These are phyloP conservation scores for Globisporangium sylvaticum DNA, from an alignment of 352 stramenopile species.

Conservation along the genomic window DNA sequence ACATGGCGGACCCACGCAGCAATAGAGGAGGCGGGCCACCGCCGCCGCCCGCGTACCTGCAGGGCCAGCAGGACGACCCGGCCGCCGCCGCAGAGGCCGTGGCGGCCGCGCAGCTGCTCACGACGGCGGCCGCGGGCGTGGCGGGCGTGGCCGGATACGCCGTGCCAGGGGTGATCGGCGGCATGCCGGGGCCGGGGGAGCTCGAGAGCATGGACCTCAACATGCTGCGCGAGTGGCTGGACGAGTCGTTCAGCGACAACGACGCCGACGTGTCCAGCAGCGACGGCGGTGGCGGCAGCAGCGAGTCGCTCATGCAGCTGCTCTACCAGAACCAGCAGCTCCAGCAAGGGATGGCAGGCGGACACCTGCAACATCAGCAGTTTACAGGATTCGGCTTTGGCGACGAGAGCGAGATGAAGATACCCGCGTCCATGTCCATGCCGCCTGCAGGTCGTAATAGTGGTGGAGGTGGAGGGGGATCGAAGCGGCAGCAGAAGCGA, in stretches of 20 bases:
- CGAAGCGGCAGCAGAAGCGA: neutral
- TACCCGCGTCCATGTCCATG: neutral
- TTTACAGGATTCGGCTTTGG: neutral
- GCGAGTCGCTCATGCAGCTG: constrained; percentile 11
- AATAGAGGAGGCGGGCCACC: neutral
- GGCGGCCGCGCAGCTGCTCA: neutral
- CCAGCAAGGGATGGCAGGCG: neutral
- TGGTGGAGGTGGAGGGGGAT: neutral
- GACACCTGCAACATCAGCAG: neutral
- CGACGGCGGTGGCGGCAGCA: constrained; percentile 1
- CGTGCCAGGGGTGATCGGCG: neutral
- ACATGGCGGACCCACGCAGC: neutral
- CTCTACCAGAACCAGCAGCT: constrained; percentile 7
- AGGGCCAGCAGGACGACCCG: neutral
- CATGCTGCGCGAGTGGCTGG: constrained; percentile 17
- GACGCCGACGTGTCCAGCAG: constrained; percentile 11
- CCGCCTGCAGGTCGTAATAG: neutral
- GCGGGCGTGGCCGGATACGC: neutral
- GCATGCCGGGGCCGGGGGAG: neutral
- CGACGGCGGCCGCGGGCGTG: neutral
- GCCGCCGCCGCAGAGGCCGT: neutral
- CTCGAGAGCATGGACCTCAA: constrained; percentile 18
- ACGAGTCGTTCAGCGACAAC: constrained; percentile 16
- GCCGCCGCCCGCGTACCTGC: neutral
- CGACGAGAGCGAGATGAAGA: neutral